Percentiles rank a stretch among this genome's conserved stretches.
Conservation (phyloP, 2,329 filamentous ascomycete species). For the Madurella fahalii region DNA sequence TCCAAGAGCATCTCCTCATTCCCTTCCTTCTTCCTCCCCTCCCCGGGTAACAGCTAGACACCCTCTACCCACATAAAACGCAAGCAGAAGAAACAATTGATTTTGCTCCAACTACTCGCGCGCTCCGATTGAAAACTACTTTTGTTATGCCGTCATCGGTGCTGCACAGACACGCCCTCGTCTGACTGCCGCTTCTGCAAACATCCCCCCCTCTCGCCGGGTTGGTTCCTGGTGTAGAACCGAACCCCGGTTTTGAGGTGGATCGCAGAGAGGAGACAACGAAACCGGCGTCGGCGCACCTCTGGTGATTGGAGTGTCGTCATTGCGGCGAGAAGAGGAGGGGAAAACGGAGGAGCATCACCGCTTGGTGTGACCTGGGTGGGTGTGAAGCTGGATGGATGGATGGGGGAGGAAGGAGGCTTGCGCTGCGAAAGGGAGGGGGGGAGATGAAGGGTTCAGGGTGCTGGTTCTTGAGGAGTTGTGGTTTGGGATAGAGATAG, state of each 20-base stretch:
- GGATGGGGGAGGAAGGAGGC: not conserved
- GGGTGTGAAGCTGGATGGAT: not conserved
- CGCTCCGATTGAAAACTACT: constrained; percentile 42
- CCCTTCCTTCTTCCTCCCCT: constrained; percentile 1
- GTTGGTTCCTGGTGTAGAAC: no score
- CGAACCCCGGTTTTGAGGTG: no score
- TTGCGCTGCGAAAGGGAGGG: not conserved
- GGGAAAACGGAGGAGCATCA: not conserved
- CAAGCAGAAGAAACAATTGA: not conserved
- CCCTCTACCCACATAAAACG: not conserved
- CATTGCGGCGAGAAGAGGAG: constrained; percentile 13
- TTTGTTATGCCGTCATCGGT: constrained; percentile 27
- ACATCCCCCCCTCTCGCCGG: not conserved
- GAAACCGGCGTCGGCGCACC: constrained; percentile 19
- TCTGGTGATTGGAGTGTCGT: constrained; percentile 11
- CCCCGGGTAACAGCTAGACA: not conserved
- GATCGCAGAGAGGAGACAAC: not conserved
- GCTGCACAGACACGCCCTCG: constrained; percentile 17
- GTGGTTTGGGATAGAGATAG: not conserved
- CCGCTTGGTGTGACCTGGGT: not conserved
- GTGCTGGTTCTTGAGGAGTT: constrained; percentile 5
- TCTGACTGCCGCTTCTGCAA: not conserved
- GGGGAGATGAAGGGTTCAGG: not conserved
- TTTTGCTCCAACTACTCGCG: not conserved
- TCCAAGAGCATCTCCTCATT: no score